Conservation (phyloP, 345 rosid species). For the Atalantia buxifolia region DNA sequence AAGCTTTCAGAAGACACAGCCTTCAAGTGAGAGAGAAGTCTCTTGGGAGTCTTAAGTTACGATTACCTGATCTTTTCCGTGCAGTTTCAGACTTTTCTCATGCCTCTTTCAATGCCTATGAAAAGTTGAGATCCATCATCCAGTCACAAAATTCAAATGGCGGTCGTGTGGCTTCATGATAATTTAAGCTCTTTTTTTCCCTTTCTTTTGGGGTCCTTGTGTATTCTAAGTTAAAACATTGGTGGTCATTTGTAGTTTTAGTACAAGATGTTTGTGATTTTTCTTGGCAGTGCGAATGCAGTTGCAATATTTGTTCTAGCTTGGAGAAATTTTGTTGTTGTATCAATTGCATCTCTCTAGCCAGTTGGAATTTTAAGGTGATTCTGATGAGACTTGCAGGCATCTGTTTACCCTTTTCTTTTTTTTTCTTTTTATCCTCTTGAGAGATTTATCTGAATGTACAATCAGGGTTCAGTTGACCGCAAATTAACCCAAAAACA, state of each 20-base stretch:
- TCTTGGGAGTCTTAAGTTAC: slow-evolving; percentile 67
- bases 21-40: slow-evolving; percentile 92
- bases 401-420: background rate
- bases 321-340: slow-evolving; percentile 6
- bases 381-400: slow-evolving; percentile 1
- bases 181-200: background rate
- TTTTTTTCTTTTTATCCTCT: no score
- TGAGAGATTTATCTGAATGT: background rate
- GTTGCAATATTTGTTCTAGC: background rate
- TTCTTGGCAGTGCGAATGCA: slow-evolving; percentile 1
- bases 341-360: background rate
- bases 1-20: slow-evolving; percentile 68
- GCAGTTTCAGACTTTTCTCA: slow-evolving; percentile 73
- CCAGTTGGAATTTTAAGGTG: background rate
- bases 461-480: background rate
- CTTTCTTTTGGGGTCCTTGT: slow-evolving; percentile 1
- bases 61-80: slow-evolving; percentile 82
- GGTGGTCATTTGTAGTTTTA: slow-evolving; percentile 1
- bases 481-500: background rate
- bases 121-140: slow-evolving; percentile 46
- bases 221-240: slow-evolving; percentile 2
- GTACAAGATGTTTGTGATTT: background rate
- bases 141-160: slow-evolving; percentile 31
- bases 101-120: slow-evolving; percentile 66
- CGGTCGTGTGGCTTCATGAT: background rate